Base-by-base conservation (phyloP, 2,329 filamentous ascomycete genomes). In the Colletotrichum coccodes region DNA sequence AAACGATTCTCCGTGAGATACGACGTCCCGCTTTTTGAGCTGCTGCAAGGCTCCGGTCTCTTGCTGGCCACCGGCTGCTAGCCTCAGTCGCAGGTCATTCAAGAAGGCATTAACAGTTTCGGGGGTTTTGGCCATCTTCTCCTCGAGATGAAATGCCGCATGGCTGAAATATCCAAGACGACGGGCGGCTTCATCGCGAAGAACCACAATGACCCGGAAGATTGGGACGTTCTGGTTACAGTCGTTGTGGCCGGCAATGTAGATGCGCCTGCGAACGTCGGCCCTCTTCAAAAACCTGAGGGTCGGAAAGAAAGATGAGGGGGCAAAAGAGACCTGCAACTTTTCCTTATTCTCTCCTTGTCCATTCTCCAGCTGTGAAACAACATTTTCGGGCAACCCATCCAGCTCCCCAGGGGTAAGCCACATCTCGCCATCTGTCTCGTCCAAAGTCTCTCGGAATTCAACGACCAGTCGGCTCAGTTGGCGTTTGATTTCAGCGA, bases 121-220 rank as follows among this genome's bases (percentile, higher is more conserved):
- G 2, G 86, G 82, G 4, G 80, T 85, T 79, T 89, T 87, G 3
- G 86, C 86, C 87, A 89, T 89, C 78, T 87, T 88, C 71, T 86
- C 84, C 67, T 87, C 85, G 34, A 89, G 84, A 47, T 81, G 79
- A 76, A 87, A 87, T 56, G 84, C 82, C n/a, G 86, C 86, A 73
- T 89, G 86, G 69, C 85, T 85, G n/a, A 82, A 79, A 77, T 88
- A 89, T 14, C 86, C 86, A 9, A 89, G 79, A 28, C 89, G 76
- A 42, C 85, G 81, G 7, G 87, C 87, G 26, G 83, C 83, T 75
- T 88, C 85, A 70, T 89, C 86, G 18, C 87, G 84, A 14, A 88
- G 81, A 4, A 85, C 75, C 42, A 89, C 80, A 14, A 85, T 82
- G 71, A 88, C 86, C 68, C 83, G 82, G 79, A 89, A 88, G 9